A percentile compares a stretch with the other conserved stretches of the same genome.
phyloP scores from a whole-genome alignment of 2,329 filamentous ascomycete genomes.

The Fusarium musae region DNA sequence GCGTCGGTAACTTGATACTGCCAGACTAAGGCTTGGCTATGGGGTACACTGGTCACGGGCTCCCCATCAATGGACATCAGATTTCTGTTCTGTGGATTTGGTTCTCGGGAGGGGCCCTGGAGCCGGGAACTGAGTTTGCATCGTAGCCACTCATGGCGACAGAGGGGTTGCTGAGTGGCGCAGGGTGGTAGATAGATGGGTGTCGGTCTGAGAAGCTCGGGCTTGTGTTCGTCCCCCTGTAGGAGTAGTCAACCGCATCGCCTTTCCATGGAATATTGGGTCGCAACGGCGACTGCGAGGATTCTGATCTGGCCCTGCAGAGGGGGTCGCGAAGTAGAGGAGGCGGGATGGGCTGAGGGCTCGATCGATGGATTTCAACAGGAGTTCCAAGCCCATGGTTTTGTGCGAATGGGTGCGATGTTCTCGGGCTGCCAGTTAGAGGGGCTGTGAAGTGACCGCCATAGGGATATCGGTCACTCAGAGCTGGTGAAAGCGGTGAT shows the following conservation, averaged over 20 bases:
- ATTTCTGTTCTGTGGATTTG: constrained; percentile 7
- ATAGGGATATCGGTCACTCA: constrained; percentile 66
- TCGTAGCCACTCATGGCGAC: constrained; percentile 11
- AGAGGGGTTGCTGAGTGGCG: constrained; percentile 53
- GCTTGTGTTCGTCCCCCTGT: constrained; percentile 58
- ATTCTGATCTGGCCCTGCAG: constrained; percentile 66
- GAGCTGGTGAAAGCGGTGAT: constrained; percentile 66
- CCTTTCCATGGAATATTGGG: constrained; percentile 73
- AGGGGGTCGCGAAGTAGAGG: constrained; percentile 68
- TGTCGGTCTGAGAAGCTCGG: constrained; percentile 60
- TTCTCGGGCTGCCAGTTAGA: constrained; percentile 59
- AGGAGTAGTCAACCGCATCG: constrained; percentile 68
- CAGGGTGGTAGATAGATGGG: constrained; percentile 61
- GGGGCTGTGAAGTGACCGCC: constrained; percentile 59
- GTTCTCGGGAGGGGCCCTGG: constrained; percentile 7
- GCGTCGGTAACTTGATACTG: background rate
- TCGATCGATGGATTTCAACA: constrained; percentile 58
- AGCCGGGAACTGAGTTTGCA: constrained; percentile 5
- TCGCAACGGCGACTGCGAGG: constrained; percentile 67
- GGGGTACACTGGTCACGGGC: background rate
- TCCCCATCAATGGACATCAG: background rate
- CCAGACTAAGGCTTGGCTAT: background rate
- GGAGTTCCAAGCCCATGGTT: constrained; percentile 59
- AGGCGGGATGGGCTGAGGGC: constrained; percentile 66
- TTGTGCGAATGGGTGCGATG: constrained; percentile 64